These are phyloP conservation scores for Lactarius psammicola DNA, from an alignment of 768 basidiomycete genomes.

Conservation along the genomic window DNA sequence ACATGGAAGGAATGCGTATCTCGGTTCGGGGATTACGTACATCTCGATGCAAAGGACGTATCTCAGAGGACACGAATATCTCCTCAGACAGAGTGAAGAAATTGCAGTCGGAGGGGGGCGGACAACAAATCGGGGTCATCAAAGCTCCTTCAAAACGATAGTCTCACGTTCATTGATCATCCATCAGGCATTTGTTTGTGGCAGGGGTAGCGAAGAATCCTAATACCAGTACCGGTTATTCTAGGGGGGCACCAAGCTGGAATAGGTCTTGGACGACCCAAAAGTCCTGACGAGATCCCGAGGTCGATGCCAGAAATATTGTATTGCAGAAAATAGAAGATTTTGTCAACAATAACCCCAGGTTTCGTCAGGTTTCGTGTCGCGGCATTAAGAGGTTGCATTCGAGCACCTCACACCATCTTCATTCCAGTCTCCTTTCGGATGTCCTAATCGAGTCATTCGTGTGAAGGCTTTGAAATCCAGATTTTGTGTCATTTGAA, in stretches of 20 bases:
- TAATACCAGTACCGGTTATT: constrained; percentile 47
- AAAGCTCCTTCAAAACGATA: constrained; percentile 9
- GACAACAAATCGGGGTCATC: constrained; percentile 49
- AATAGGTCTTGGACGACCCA: constrained; percentile 50
- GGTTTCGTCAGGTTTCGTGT: constrained; percentile 5
- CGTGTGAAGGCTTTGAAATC: not conserved
- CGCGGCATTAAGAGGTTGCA: not conserved
- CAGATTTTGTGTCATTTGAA: not conserved
- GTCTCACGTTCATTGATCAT: constrained; percentile 31
- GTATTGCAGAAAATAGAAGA: constrained; percentile 50
- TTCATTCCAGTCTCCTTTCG: not conserved
- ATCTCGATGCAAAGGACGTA: constrained; percentile 38
- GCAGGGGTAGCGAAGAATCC: constrained; percentile 55
- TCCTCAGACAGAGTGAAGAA: constrained; percentile 47
- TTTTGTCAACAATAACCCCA: constrained; percentile 46
- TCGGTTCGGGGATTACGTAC: constrained; percentile 29
- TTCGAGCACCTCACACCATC: not conserved
- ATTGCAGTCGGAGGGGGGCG: constrained; percentile 44
- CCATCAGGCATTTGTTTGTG: constrained; percentile 50
- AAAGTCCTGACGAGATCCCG: constrained; percentile 52
- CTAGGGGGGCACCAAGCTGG: constrained; percentile 49
- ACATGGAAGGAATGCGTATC: too few relatives aligned
- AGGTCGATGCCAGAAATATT: constrained; percentile 53
- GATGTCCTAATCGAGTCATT: constrained; percentile 1
- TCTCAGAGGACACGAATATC: constrained; percentile 49